phyloP scores from a whole-genome alignment of 2,329 filamentous ascomycete species.

The Aphanoascus verrucosus region DNA sequence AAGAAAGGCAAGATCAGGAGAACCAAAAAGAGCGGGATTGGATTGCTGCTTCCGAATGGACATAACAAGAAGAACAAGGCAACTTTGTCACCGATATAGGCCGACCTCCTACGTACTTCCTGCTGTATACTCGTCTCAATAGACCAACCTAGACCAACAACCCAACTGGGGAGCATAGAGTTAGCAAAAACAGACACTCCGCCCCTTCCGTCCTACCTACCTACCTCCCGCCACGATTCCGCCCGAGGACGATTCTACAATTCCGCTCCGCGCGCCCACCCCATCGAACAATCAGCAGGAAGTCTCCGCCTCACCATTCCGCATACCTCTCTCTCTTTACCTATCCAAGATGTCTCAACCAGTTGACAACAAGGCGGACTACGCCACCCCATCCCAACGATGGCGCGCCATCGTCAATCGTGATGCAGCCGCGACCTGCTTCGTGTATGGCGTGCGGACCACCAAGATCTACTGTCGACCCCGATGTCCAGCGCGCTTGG shows the following conservation, averaged over 20 bases:
- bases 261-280: constrained; percentile 1
- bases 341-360: constrained; percentile 2
- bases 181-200: constrained; percentile 1
- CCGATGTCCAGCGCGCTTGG: constrained; percentile 47
- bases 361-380: constrained; percentile 13
- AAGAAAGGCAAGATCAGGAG: too few relatives aligned
- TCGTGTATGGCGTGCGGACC: constrained; percentile 48
- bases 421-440: constrained; percentile 36
- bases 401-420: constrained; percentile 39
- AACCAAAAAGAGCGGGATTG: not conserved
- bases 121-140: constrained; percentile 9
- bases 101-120: constrained; percentile 4
- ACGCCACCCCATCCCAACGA: constrained; percentile 30
- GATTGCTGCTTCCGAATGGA: constrained; percentile 6
- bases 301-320: not conserved
- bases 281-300: not conserved
- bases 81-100: constrained; percentile 2
- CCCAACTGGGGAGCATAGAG: constrained; percentile 5
- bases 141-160: constrained; percentile 4
- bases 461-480: constrained; percentile 49
- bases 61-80: not conserved
- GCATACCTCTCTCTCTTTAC: not conserved
- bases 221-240: not conserved
- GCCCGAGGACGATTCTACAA: constrained; percentile 2
- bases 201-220: not conserved